These are phyloP conservation scores for Lactuca sativa DNA, from an alignment of 129 eudicot species.

Conservation along the genomic window DNA sequence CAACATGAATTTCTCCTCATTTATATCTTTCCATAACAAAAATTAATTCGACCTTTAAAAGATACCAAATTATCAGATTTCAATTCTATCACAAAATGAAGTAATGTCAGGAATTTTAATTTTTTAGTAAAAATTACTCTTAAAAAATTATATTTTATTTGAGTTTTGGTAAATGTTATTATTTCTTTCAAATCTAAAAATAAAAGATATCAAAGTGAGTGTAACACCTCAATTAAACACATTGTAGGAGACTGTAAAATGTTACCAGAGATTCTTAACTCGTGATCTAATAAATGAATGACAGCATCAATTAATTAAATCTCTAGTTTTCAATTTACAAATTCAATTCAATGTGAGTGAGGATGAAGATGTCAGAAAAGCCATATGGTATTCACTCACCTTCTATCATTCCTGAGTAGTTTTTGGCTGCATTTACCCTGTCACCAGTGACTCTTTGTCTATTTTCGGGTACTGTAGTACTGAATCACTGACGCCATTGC, in stretches of 20 bases:
- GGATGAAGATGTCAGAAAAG: constrained; percentile 34
- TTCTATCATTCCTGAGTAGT: constrained; percentile 26
- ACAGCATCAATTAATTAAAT: constrained; percentile 10
- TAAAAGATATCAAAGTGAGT: too few relatives aligned
- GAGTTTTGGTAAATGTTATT: too few relatives aligned
- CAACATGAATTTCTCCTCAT: neutral
- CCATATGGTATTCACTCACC: constrained; percentile 37
- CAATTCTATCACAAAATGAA: too few relatives aligned
- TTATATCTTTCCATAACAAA: constrained; percentile 11
- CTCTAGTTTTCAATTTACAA: constrained; percentile 15
- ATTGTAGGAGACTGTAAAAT: neutral
- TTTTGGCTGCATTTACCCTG: constrained; percentile 23
- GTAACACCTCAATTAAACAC: too few relatives aligned
- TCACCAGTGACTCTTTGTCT: constrained; percentile 19
- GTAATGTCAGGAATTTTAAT: too few relatives aligned
- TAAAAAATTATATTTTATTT: too few relatives aligned
- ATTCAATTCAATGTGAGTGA: constrained; percentile 4
- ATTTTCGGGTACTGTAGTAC: constrained; percentile 27
- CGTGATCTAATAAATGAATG: neutral
- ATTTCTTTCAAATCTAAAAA: too few relatives aligned
- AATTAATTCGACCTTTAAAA: neutral
- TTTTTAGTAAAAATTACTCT: too few relatives aligned
- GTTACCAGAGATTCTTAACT: neutral
- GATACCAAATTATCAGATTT: too few relatives aligned
- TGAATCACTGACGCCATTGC: constrained; percentile 23